A percentile compares a stretch with the other conserved stretches of the same genome.
Evolutionary conservation across 768 basidiomycete genomes (phyloP).

Genomic region (Gloeophyllum trabeum): DNA sequence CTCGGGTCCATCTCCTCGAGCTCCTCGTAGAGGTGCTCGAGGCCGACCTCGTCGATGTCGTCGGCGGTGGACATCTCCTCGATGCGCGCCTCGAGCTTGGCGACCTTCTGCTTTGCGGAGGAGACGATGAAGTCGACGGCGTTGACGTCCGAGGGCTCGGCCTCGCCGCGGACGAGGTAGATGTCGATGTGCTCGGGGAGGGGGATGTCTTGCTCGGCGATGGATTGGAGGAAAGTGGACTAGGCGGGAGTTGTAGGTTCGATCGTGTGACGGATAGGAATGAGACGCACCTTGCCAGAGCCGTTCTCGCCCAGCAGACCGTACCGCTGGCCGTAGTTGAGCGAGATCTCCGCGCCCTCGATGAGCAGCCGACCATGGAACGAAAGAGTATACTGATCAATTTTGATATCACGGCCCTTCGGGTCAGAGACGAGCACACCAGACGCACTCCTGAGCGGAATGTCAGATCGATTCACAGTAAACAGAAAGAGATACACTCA

Average conservation of each 20-base stretch:
- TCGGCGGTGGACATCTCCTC: slow-evolving; percentile 91
- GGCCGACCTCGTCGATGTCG: slow-evolving; percentile 74
- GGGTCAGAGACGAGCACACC: slow-evolving; percentile 90
- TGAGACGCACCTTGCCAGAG: slow-evolving; percentile 79
- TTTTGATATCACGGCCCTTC: slow-evolving; percentile 95
- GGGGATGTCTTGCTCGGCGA: slow-evolving; percentile 90
- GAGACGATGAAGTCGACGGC: slow-evolving; percentile 96
- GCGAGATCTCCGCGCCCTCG: slow-evolving; percentile 57
- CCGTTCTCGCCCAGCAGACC: slow-evolving; percentile 96
- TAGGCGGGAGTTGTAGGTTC: slow-evolving; percentile 18
- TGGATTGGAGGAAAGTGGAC: slow-evolving; percentile 94
- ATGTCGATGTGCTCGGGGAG: slow-evolving; percentile 96
- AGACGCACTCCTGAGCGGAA: slow-evolving; percentile 57
- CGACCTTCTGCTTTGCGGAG: slow-evolving; percentile 89
- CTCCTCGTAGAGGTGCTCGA: slow-evolving; percentile 89
- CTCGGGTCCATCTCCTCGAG: slow-evolving; percentile 93
- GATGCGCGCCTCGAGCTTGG: slow-evolving; percentile 84
- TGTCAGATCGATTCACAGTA: slow-evolving; percentile 4
- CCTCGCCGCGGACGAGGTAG: slow-evolving; percentile 93
- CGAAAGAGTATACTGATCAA: slow-evolving; percentile 88
- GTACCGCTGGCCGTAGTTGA: slow-evolving; percentile 89
- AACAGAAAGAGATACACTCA: slow-evolving; percentile 18
- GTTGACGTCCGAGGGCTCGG: slow-evolving; percentile 89
- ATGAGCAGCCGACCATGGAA: slow-evolving; percentile 91
- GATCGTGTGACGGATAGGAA: slow-evolving; percentile 2